Conservation (phyloP, 179 eudicot genomes). For the Silene vulgaris region DNA sequence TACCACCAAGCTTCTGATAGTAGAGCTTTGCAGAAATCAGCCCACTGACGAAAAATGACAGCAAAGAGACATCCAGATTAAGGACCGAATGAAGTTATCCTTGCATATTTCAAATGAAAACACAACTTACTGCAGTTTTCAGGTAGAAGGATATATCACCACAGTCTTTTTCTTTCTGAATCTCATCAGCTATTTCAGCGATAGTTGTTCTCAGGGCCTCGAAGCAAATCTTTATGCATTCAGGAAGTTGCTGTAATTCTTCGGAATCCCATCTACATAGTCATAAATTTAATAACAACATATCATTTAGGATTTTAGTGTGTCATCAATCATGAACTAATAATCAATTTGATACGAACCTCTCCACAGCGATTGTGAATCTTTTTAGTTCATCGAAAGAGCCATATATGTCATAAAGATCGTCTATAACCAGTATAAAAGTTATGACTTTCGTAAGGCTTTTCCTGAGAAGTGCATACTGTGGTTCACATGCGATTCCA, state of each 20-base stretch:
- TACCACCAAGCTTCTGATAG: constrained; percentile 47
- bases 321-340: no score
- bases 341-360: constrained; percentile 24
- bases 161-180: constrained; percentile 16
- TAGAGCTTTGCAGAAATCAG: constrained; percentile 12
- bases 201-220: constrained; percentile 24
- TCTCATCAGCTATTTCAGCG: constrained; percentile 29
- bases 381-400: constrained; percentile 46
- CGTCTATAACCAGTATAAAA: constrained; percentile 48
- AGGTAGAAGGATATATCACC: constrained; percentile 17
- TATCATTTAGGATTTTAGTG: no score
- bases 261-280: constrained; percentile 30
- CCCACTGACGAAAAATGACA: constrained; percentile 32
- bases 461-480: constrained; percentile 31
- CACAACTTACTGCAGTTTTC: constrained; percentile 28
- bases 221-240: constrained; percentile 37
- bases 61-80: background rate
- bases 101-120: background rate
- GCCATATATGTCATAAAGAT: constrained; percentile 48
- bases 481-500: constrained; percentile 29
- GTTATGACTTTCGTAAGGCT: constrained; percentile 44
- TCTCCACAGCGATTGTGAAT: constrained; percentile 44
- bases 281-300: no score
- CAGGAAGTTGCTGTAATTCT: constrained; percentile 31
- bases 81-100: no score